Evolutionary conservation across 2,329 filamentous ascomycete genomes (phyloP), one percentile per base, ranked within the genome.

Genomic region (Lachnellula willkommii): DNA sequence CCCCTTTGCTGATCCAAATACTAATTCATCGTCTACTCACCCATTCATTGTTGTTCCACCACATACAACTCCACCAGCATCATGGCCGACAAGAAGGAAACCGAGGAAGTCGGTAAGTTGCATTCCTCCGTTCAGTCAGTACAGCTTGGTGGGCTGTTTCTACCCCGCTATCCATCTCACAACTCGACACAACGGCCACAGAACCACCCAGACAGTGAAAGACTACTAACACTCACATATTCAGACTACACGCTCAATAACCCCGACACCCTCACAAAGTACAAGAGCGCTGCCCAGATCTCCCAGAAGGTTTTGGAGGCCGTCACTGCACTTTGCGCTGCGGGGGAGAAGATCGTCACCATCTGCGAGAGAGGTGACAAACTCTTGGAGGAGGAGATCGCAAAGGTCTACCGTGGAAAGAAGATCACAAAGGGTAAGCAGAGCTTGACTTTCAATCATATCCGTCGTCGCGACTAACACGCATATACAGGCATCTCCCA

Each of bases 361-460:
- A 83, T 99, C 74, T 99, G 94, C 79, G 87, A 96, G 79, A 86
- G 92, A 79, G 94, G 94, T 66, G 94, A 99, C 78, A 88, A 92
- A 81, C 81, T 99, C 60, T 82, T 99, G 63, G 91, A 94, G 63
- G 93, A 96, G 70, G 94, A 97, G 76, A 81, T 96, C 54, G 76
- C 83, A 71, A 97, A 97, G 81, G 93, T 99, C 69, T 99, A 94
- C 83, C 92, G 95, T 74, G 93, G 92, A 75, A 97, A 97, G 82
- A 97, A 96, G 80, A 87, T 96, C 70, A 74, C 78, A 72, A 99
- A 99, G 82, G 94, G 89, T 89, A 69, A 26, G 56, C 24, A 47
- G 8, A 3, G 9, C 20, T 14, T 8, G 52, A 49, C 37, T 28
- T 26, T 20, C 24, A 52, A 63, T 79, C 76, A 39, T 26, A 47